Evolutionary conservation across 352 stramenopile species (phyloP), one percentile per base, ranked within the genome.

Genomic region (Globisporangium rhizosaccharum): DNA sequence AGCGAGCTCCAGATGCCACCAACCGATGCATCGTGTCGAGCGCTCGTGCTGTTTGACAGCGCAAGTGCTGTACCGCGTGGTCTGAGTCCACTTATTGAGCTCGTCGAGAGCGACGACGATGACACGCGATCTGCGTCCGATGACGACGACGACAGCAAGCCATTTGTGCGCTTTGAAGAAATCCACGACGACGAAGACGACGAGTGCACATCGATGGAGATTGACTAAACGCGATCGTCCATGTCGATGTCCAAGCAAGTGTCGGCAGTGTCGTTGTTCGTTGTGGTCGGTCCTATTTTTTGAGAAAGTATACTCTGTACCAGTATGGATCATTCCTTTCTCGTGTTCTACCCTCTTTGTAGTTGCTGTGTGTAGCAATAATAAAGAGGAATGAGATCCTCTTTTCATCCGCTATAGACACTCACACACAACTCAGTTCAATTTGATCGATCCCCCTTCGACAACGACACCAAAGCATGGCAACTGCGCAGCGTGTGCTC

Each of bases 141-240:
- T 44, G 64, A 51, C 4, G 28, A 46, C 5, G 47, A 54, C 14
- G 30, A 75, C 23, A 61, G 75, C n/a, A 62, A 79, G 28, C 45
- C 56, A 11, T 77, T 76, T 49, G 72, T 89, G 36, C 77, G 82
- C 9, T 91, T 91, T 25, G 82, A 91, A 66, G 82, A 91, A 53
- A 70, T 91, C 28, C 50, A 72, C 5, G 72, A 81, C 17, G 81
- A 85, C 8, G 67, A 83, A 26, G 79, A 82, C 18, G 79, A 89
- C 36, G 78, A 84, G 15, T 65, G 82, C 25, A 75, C 82, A 48
- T 72, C 77, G 1, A 89, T 91, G 82, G 82, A 92, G 33, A 64
- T 92, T 26, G 82, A 92, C 58, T 89, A 66, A 79, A 23, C 12
- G 46, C 14, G 1, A 23, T 9, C 2, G 42, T 28, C n/a, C 1